Evolutionary conservation across 768 basidiomycete species (phyloP), one percentile per base, ranked within the genome.

Genomic region (Cantharellus anzutake): DNA sequence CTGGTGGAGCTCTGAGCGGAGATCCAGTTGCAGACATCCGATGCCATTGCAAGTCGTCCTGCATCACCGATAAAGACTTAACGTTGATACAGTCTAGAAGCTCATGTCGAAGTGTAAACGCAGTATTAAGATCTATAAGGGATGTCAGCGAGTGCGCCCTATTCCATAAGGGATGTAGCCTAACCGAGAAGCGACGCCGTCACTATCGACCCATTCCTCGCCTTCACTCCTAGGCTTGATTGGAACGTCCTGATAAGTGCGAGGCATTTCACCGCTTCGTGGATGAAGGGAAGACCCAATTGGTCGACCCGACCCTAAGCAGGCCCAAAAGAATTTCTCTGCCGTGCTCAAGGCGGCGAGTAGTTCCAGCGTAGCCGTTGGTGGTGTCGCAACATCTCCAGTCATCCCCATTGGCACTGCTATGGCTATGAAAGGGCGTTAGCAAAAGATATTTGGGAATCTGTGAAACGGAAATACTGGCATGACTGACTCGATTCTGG

Each of bases 91-190:
- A 80, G 63, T 94, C 91, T 14, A 92, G 69, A 74, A 97, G 79
- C 67, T 98, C 94, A 16, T 89, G 78, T 4, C 82, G 80, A 1
- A 96, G 74, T 0, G 89, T 90, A 51, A 92, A 78, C 3, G 86
- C 79, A 0, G 82, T 74, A 2, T 83, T 82, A 11, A 77, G 72
- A 68, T 94, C 93, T 94, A 63, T 4, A 34, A 57, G 40, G 11
- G 57, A 48, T 44, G 20, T 29, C 20, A 29, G 20, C 11, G 20
- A 29, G 20, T 29, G 20, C 20, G 20, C 20, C 20, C 20, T 37
- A 37, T 34, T 40, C 3, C 20, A 48, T 4, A 51, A 20, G 41
- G n/a, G 4, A 51, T 16, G 51, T 5, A 34, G 4, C 66, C 73
- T 48, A 59, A 83, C 83, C 78, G 3, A 97, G 73, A 3, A 91